phyloP scores from a whole-genome alignment of 2,329 filamentous ascomycete genomes.

The Cercospora sojina region DNA sequence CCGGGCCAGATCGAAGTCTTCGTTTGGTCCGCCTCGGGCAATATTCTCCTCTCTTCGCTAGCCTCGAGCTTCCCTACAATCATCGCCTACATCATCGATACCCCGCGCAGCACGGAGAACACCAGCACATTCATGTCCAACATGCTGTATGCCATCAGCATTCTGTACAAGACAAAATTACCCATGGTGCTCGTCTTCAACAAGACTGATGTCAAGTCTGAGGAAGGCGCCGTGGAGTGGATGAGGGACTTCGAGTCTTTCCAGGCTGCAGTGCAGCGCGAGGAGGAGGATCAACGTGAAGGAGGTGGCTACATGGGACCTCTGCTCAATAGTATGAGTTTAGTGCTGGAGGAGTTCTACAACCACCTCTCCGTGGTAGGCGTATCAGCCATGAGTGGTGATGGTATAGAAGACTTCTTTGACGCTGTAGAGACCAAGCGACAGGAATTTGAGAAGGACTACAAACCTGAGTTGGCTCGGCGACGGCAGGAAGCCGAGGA shows the following conservation, averaged over 20 bases:
- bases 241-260: slow-evolving; percentile 99
- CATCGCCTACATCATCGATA: slow-evolving; percentile 96
- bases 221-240: slow-evolving; percentile 91
- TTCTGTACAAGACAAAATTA: slow-evolving; percentile 96
- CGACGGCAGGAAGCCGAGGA: slow-evolving; percentile 73
- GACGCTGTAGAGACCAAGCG: slow-evolving; percentile 82
- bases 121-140: slow-evolving; percentile 99
- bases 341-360: slow-evolving; percentile 97
- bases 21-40: slow-evolving; percentile 94
- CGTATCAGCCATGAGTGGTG: slow-evolving; percentile 88
- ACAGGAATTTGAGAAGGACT: slow-evolving; percentile 84
- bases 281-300: slow-evolving; percentile 76
- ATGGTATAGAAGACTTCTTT: slow-evolving; percentile 92
- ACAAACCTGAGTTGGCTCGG: slow-evolving; percentile 85
- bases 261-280: slow-evolving; percentile 76
- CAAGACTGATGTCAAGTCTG: slow-evolving; percentile 94
- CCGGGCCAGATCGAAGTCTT: slow-evolving; percentile 98
- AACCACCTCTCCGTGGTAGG: slow-evolving; percentile 88
- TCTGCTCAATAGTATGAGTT: slow-evolving; percentile 93
- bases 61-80: slow-evolving; percentile 95
- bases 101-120: slow-evolving; percentile 84
- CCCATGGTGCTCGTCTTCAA: slow-evolving; percentile 99
- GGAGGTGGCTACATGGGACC: slow-evolving; percentile 92
- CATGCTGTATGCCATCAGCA: slow-evolving; percentile 98
- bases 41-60: slow-evolving; percentile 87